Base-by-base conservation (phyloP, 768 basidiomycete genomes). In the Lactarius quietus region DNA sequence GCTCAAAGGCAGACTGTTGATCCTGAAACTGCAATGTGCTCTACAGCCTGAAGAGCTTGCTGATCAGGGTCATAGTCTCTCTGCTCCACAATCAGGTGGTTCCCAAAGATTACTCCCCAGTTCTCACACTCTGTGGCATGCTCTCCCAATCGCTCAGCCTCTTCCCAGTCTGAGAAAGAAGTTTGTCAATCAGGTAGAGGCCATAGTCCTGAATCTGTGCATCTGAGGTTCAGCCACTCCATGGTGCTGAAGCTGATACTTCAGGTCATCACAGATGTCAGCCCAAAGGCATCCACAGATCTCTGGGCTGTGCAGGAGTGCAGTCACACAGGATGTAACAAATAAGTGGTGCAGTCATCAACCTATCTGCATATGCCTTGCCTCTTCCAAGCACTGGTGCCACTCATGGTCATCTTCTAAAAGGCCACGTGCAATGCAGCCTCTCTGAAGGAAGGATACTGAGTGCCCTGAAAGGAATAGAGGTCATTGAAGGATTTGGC, bases 341-440 rank as follows among this genome's bases (percentile, higher is more conserved):
- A n/a, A n/a, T n/a, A n/a, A n/a, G n/a, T n/a, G n/a, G n/a, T n/a
- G n/a, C n/a, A n/a, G n/a, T n/a, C n/a, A n/a, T n/a, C n/a, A 3
- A 0, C 81, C 83, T 7, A 76, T 77, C 38, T 80, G 75, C 72
- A 82, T 79, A 1, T 48, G n/a, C 5, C 66, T 31, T 0, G 81
- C 83, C 53, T 82, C 81, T 28, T 71, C 9, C 0, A 85, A 63
- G 68, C 82, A 81, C 23, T 56, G 62, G 20, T 74, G 69, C 69
- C 80, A 74, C 65, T 84, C 83, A 48, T 76, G 72, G 51, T 79
- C 73, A 76, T 82, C 77, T 41, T 74, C 75, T 5, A 84, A 72
- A 0, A 84, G 75, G 1, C 80, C 81, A 7, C 60, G 56, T 26
- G 75, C 75, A 20, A 73, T n/a, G 61, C 82, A 84, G 2, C 81